Evolutionary conservation across 441 rosid genomes (phyloP).

Genomic region (Populus hybrid): DNA sequence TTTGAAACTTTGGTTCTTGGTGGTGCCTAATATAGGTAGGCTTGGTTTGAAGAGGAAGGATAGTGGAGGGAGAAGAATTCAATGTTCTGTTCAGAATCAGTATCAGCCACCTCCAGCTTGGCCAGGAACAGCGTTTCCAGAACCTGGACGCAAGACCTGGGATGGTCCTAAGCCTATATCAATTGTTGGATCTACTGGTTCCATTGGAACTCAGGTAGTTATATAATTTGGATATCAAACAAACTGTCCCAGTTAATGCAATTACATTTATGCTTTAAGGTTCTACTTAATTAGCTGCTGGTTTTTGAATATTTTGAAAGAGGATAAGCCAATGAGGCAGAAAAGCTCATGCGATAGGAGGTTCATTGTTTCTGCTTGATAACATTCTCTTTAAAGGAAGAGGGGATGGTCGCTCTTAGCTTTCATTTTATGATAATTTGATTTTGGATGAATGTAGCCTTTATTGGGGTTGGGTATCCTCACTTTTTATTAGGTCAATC

Average conservation of each 20-base stretch:
- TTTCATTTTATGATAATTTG: not conserved
- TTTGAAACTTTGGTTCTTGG: conserved; percentile 7
- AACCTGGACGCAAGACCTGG: conserved; percentile 60
- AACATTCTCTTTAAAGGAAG: not conserved
- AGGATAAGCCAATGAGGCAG: not conserved
- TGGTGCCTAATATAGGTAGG: conserved; percentile 38
- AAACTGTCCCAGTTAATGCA: not conserved
- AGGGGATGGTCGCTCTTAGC: not conserved
- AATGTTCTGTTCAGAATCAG: conserved; percentile 64
- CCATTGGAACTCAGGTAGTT: conserved; percentile 90
- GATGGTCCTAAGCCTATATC: conserved; percentile 91
- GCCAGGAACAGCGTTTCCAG: conserved; percentile 83
- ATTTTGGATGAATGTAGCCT: not conserved
- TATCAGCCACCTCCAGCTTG: conserved; percentile 68
- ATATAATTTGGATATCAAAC: not conserved
- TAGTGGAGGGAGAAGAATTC: conserved; percentile 40
- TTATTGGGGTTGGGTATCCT: not conserved
- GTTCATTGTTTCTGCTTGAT: not conserved
- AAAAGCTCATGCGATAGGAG: not conserved
- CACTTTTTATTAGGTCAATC: not conserved
- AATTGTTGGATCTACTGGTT: conserved; percentile 91
- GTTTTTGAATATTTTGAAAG: not conserved
- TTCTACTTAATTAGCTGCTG: not conserved
- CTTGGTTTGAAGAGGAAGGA: conserved; percentile 52
- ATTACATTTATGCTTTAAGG: not conserved